phyloP scores from a whole-genome alignment of 345 rosid species.

The rapeseed (Brassica napus) region Da-Ae NC_063436.1:1947001-1947500 shows the following conservation, averaged over 20 bases:
- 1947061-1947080: conserved; percentile 97
- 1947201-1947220: conserved; percentile 99
- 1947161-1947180: conserved; percentile 38
- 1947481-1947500: conserved; percentile 54
- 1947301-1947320: conserved; percentile 59
- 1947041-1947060: conserved; percentile 98
- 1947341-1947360: conserved; percentile 57
- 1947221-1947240: conserved; percentile 96
- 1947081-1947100: conserved; percentile 99
- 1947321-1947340: conserved; percentile 49
- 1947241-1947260: conserved; percentile 81
- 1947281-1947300: conserved; percentile 65
- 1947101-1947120: conserved; percentile 32
- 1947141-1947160: not conserved
- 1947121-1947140: not conserved
- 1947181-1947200: conserved; percentile 98
- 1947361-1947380: conserved; percentile 64
- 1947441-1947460: conserved; percentile 1
- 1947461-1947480: conserved; percentile 29
- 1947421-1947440: conserved; percentile 44
- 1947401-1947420: conserved; percentile 50
- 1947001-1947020: conserved; percentile 99
- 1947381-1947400: conserved; percentile 63
- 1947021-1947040: conserved; percentile 93
- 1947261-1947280: conserved; percentile 78